Evolutionary conservation across 768 basidiomycete species (phyloP).

Genomic region (Tulasnella sp.): DNA sequence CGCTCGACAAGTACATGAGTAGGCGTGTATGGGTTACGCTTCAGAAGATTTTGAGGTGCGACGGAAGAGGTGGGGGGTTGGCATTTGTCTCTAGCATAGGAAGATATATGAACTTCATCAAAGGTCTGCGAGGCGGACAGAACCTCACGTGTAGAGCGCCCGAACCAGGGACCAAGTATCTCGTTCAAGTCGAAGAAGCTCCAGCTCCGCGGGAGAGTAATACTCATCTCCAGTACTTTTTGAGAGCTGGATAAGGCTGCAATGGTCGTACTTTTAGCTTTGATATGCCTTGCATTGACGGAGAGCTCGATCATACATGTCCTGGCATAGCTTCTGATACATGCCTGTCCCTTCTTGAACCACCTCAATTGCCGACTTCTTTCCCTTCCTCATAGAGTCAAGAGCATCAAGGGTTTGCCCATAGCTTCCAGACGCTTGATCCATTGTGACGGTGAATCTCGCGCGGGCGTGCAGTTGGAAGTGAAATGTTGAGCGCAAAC

Average conservation of each 20-base stretch:
- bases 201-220: constrained; percentile 37
- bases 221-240: not conserved
- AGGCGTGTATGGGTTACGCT: constrained; percentile 72
- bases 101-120: not conserved
- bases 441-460: not conserved
- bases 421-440: not conserved
- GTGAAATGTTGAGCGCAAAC: not conserved
- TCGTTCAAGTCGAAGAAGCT: constrained; percentile 56
- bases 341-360: not conserved
- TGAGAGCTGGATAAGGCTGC: not conserved
- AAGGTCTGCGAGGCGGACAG: not conserved
- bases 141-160: constrained; percentile 35
- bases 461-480: not conserved
- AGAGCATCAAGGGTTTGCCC: not conserved
- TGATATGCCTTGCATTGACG: not conserved
- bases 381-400: not conserved
- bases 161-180: constrained; percentile 78
- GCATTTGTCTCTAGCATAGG: not conserved
- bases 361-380: not conserved
- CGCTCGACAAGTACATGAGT: constrained; percentile 63
- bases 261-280: not conserved
- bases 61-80: not conserved
- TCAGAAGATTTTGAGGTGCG: constrained; percentile 44
- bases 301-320: not conserved
- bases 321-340: not conserved